Conservation (phyloP, 768 basidiomycete species). For the Russula dissimulans region DNA sequence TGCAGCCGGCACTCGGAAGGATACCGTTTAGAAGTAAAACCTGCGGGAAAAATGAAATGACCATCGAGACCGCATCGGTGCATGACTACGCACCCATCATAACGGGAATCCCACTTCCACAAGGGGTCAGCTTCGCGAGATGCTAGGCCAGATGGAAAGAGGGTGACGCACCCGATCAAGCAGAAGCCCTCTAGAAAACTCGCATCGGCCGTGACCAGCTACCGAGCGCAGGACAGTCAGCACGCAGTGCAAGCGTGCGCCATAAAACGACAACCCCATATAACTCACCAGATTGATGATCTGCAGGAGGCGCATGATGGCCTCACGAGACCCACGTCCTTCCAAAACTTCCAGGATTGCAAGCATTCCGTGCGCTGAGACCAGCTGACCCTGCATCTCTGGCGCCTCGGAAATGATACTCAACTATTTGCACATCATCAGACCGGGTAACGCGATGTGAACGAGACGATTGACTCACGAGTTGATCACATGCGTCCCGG, state of each 20-base stretch:
- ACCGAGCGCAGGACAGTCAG: not conserved
- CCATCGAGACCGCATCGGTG: conserved; percentile 1
- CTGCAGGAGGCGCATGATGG: conserved; percentile 74
- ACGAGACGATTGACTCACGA: conserved; percentile 42
- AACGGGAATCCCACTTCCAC: conserved; percentile 77
- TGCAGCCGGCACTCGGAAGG: conserved; percentile 90
- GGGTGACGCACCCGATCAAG: conserved; percentile 57
- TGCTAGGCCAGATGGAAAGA: not conserved
- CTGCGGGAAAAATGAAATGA: conserved; percentile 29
- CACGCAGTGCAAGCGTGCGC: not conserved
- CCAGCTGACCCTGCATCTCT: conserved; percentile 82
- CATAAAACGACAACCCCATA: not conserved
- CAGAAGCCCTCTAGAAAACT: conserved; percentile 93
- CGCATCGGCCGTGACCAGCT: conserved; percentile 55
- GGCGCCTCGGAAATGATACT: conserved; percentile 67
- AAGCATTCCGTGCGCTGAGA: conserved; percentile 90
- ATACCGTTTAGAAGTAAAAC: conserved; percentile 91
- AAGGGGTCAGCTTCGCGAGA: not conserved
- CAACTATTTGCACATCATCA: conserved; percentile 38
- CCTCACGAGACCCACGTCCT: conserved; percentile 75
- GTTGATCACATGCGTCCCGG: conserved; percentile 76
- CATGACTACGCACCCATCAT: conserved; percentile 62
- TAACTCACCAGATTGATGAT: conserved; percentile 76
- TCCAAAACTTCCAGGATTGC: conserved; percentile 92
- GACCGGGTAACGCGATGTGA: not conserved